A percentile compares a stretch with the other conserved stretches of the same genome.
phyloP scores from a whole-genome alignment of 1,284 basidiomycete species.

The Puccinia brachypodii region DNA sequence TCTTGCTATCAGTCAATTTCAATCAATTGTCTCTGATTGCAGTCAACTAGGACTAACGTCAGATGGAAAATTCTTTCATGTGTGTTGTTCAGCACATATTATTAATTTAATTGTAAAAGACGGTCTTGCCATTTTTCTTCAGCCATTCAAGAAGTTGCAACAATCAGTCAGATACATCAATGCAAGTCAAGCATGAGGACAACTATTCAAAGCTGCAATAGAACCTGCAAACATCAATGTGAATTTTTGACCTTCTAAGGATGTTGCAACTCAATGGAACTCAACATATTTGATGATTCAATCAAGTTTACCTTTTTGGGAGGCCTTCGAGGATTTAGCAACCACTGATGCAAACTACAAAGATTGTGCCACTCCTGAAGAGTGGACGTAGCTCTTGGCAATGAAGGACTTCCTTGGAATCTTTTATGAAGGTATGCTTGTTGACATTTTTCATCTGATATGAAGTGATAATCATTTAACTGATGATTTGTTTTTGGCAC shows the following conservation, averaged over 20 bases:
- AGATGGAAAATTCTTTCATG: neutral
- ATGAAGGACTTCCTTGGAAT: neutral
- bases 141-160: neutral
- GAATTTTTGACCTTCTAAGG: neutral
- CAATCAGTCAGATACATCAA: conserved; percentile 1
- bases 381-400: neutral
- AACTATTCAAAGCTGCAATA: neutral
- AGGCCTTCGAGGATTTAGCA: neutral
- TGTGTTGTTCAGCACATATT: too few relatives aligned
- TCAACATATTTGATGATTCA: too few relatives aligned
- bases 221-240: too few relatives aligned
- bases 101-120: too few relatives aligned
- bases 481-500: too few relatives aligned
- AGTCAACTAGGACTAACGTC: neutral
- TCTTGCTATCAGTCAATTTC: neutral
- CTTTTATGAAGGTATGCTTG: neutral
- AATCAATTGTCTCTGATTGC: neutral
- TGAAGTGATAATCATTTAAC: too few relatives aligned
- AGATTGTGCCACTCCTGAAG: neutral
- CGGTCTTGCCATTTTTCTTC: neutral
- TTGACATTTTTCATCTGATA: too few relatives aligned
- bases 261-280: too few relatives aligned
- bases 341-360: neutral
- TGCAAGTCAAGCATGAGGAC: neutral
- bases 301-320: neutral